phyloP scores from a whole-genome alignment of 2,329 filamentous ascomycete genomes.

The Colletotrichum sp. region DNA sequence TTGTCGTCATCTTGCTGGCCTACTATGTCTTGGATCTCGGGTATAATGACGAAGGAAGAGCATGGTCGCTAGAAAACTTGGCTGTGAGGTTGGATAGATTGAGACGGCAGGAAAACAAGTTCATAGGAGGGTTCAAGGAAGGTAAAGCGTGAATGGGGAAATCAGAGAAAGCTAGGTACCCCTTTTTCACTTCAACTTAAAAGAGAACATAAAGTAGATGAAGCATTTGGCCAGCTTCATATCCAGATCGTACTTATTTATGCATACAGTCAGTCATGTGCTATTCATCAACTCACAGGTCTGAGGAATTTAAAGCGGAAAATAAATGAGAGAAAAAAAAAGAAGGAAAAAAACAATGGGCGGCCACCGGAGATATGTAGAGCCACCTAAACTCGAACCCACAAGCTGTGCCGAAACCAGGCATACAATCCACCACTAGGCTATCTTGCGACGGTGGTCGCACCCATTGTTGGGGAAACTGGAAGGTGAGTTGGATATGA shows the following conservation, averaged over 20 bases:
- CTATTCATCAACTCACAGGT: neutral
- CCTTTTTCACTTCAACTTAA: neutral
- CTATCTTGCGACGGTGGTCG: neutral
- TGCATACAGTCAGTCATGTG: neutral
- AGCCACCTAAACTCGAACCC: neutral
- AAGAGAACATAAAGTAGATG: neutral
- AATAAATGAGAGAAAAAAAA: neutral
- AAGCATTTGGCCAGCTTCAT: neutral
- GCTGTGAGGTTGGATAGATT: neutral
- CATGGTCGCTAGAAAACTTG: constrained; percentile 22
- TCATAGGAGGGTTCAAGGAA: neutral
- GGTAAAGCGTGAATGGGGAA: neutral
- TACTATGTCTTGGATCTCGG: constrained; percentile 27
- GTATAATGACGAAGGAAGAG: constrained; percentile 26
- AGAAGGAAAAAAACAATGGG: neutral
- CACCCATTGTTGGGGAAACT: neutral
- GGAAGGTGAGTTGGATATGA: neutral
- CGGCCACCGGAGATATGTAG: neutral
- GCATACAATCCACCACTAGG: neutral
- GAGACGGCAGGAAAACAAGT: neutral
- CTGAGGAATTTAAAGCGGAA: neutral
- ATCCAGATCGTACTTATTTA: too few species aligned
- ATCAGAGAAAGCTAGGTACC: neutral
- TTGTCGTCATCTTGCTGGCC: constrained; percentile 19
- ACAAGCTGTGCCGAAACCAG: neutral